A percentile compares a stretch with the other conserved stretches of the same genome.
Evolutionary conservation across 768 basidiomycete genomes (phyloP).

Genomic region (Austroboletus eburneus): DNA sequence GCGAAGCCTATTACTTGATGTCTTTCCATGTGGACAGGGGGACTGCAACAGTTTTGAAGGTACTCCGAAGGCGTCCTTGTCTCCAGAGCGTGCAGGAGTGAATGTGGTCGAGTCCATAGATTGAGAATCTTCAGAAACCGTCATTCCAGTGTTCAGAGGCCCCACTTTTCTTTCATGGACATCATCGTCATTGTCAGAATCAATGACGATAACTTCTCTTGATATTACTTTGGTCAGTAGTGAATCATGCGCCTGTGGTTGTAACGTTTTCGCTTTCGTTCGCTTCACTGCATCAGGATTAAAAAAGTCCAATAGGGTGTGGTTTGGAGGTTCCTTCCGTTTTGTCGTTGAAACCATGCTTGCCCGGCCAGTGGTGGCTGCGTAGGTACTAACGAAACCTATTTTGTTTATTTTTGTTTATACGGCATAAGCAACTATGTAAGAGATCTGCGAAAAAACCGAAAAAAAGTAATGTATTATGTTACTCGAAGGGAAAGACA

Average conservation of each 20-base stretch:
- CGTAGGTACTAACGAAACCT: too few species aligned
- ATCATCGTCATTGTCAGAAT: constrained; percentile 52
- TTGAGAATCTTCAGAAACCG: not conserved
- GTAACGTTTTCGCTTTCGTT: constrained; percentile 11
- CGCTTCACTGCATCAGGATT: constrained; percentile 20
- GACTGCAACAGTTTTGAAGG: constrained; percentile 25
- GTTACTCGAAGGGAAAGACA: too few species aligned
- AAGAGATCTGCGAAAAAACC: too few species aligned
- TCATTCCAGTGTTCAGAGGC: not conserved
- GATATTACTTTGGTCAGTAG: constrained; percentile 1
- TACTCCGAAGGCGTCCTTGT: constrained; percentile 17
- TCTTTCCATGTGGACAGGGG: not conserved
- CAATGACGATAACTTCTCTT: constrained; percentile 55
- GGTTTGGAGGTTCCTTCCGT: constrained; percentile 29
- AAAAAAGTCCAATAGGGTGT: constrained; percentile 49
- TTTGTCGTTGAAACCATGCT: constrained; percentile 31
- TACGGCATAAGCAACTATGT: too few species aligned
- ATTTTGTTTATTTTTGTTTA: too few species aligned
- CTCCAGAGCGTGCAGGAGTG: not conserved
- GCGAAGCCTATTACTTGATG: not conserved
- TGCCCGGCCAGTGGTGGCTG: too few species aligned
- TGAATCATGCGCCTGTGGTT: not conserved
- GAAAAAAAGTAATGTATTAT: too few species aligned
- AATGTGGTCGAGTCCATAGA: not conserved
- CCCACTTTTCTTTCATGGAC: not conserved